A percentile compares a stretch with the other conserved stretches of the same genome.
phyloP scores from a whole-genome alignment of 208 protist species.

The Trypanosoma cruzi region DNA sequence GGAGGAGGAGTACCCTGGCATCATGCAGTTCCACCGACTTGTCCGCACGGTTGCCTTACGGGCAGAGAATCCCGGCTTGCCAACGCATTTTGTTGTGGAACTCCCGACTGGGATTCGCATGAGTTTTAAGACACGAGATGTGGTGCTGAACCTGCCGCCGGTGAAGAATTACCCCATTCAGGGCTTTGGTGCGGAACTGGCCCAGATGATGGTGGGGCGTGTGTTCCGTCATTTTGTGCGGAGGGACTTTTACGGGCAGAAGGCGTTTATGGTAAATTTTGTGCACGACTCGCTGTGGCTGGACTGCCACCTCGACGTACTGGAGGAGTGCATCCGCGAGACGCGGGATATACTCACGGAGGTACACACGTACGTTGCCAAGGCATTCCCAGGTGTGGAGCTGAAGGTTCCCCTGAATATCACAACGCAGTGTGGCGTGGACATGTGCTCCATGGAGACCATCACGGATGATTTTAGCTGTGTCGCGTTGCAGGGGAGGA shows the following conservation, averaged over 20 bases:
- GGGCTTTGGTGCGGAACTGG: slow-evolving; percentile 86
- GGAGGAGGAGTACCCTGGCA: slow-evolving; percentile 77
- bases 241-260: slow-evolving; percentile 64
- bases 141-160: slow-evolving; percentile 78
- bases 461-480: slow-evolving; percentile 53
- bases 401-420: slow-evolving; percentile 71
- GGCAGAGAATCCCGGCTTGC: slow-evolving; percentile 81
- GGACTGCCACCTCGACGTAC: slow-evolving; percentile 84
- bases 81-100: slow-evolving; percentile 78
- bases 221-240: slow-evolving; percentile 72
- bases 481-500: slow-evolving; percentile 22
- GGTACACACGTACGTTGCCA: slow-evolving; percentile 74
- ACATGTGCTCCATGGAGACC: slow-evolving; percentile 82
- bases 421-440: slow-evolving; percentile 65
- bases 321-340: slow-evolving; percentile 63
- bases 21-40: slow-evolving; percentile 68
- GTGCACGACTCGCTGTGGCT: slow-evolving; percentile 93
- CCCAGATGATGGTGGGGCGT: slow-evolving; percentile 89
- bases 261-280: slow-evolving; percentile 83
- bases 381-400: slow-evolving; percentile 69
- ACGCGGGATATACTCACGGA: slow-evolving; percentile 61
- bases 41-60: slow-evolving; percentile 75
- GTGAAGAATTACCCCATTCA: slow-evolving; percentile 93
- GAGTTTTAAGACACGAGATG: slow-evolving; percentile 74
- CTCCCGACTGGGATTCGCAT: slow-evolving; percentile 84